These are phyloP conservation scores for Tagetes erecta DNA, from an alignment of 129 eudicot genomes.

Conservation along the genomic window DNA sequence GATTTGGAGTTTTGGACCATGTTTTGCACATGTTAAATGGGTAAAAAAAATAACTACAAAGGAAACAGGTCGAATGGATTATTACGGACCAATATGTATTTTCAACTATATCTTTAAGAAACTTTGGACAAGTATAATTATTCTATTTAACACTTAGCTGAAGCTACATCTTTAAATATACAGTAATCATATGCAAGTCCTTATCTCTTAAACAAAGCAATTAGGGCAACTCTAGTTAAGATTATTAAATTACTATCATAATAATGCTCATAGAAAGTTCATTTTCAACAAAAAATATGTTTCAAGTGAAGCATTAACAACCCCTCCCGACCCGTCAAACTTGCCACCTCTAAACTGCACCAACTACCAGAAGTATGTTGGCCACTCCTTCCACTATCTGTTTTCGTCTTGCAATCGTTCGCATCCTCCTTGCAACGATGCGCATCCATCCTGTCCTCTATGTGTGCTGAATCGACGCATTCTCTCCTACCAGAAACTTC, in stretches of 20 bases:
- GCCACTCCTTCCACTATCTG: constrained; percentile 29
- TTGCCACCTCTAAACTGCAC: constrained; percentile 2
- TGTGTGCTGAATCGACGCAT: neutral
- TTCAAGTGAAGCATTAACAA: neutral
- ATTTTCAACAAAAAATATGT: neutral
- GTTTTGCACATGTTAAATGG: neutral
- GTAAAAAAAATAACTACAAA: neutral
- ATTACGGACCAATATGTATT: neutral
- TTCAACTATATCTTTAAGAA: neutral
- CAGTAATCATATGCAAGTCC: neutral
- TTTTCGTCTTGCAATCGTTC: constrained; percentile 18
- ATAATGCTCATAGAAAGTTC: neutral
- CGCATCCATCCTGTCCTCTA: constrained; percentile 1
- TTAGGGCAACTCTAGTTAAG: neutral
- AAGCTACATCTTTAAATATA: neutral
- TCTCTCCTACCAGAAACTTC: constrained; percentile 32
- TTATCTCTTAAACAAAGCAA: neutral
- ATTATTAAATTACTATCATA: neutral
- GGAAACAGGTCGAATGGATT: neutral
- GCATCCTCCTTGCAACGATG: constrained; percentile 23
- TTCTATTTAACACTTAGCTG: neutral
- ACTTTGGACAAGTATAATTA: neutral
- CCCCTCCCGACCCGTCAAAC: neutral
- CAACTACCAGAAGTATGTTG: constrained; percentile 51
- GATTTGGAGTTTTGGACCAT: neutral